phyloP scores from a whole-genome alignment of 257 asterid species.

The Solanum verrucosum region DNA sequence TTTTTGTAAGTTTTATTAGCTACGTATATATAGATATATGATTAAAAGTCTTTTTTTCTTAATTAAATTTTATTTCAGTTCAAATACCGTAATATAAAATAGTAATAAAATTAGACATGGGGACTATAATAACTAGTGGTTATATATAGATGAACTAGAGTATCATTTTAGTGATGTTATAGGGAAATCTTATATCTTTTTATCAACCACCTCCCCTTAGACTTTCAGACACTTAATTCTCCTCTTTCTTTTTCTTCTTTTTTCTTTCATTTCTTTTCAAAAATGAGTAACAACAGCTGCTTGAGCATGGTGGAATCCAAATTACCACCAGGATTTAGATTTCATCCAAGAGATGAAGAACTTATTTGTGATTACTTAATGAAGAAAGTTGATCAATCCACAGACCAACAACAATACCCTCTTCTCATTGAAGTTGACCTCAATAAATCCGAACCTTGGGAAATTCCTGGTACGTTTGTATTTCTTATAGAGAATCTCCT shows the following conservation, averaged over 20 bases:
- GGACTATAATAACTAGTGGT: neutral
- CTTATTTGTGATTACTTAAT: slow-evolving; percentile 71
- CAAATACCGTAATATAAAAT: neutral
- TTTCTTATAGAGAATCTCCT: neutral
- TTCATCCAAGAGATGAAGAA: slow-evolving; percentile 83
- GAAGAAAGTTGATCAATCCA: slow-evolving; percentile 28
- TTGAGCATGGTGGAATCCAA: slow-evolving; percentile 70
- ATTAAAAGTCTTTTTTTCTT: neutral
- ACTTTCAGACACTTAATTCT: neutral
- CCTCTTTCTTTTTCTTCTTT: neutral
- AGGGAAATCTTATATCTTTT: neutral
- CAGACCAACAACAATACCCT: slow-evolving; percentile 21
- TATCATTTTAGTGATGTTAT: neutral
- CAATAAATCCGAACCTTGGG: slow-evolving; percentile 92
- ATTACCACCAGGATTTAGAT: slow-evolving; percentile 88
- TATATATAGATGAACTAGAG: neutral
- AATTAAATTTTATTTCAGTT: neutral
- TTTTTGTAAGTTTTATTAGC: neutral
- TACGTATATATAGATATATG: neutral
- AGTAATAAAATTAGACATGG: neutral
- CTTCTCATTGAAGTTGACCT: slow-evolving; percentile 68
- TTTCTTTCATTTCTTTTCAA: neutral
- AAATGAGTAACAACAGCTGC: slow-evolving; percentile 37
- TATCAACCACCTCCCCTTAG: neutral
- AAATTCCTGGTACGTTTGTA: slow-evolving; percentile 55